Percentiles rank a stretch among this genome's conserved stretches.
phyloP scores from a whole-genome alignment of 257 asterid species.

The Rubia yunnanensis region DNA sequence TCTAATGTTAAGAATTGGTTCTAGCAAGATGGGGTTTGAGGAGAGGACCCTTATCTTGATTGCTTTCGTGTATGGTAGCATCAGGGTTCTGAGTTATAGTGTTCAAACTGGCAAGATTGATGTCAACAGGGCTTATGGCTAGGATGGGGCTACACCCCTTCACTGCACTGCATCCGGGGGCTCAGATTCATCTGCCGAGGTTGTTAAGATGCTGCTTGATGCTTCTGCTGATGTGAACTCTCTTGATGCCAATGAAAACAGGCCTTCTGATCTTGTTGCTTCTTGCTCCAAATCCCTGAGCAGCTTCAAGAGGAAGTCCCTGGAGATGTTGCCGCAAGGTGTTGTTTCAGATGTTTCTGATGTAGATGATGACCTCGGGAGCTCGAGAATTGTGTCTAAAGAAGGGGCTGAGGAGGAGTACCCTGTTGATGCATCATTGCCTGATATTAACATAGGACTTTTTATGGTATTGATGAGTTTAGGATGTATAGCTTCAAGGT shows the following conservation, averaged over 20 bases:
- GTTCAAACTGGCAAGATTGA: slow-evolving; percentile 43
- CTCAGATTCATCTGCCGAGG: slow-evolving; percentile 38
- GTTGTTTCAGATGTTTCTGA: slow-evolving; percentile 10
- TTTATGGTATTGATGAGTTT: slow-evolving; percentile 41
- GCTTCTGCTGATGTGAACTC: slow-evolving; percentile 43
- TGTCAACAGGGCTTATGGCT: slow-evolving; percentile 59
- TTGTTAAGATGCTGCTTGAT: slow-evolving; percentile 40
- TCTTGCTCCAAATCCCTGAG: slow-evolving; percentile 25
- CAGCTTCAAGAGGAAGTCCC: slow-evolving; percentile 29
- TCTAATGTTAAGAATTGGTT: slow-evolving; percentile 50
- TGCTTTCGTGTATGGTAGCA: slow-evolving; percentile 73
- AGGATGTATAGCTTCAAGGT: slow-evolving; percentile 50
- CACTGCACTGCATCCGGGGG: slow-evolving; percentile 87
- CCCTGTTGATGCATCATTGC: slow-evolving; percentile 47
- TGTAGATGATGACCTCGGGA: slow-evolving; percentile 29
- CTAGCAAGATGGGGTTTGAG: slow-evolving; percentile 64
- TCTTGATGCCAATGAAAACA: slow-evolving; percentile 49
- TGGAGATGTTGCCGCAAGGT: slow-evolving; percentile 63
- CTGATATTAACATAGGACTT: slow-evolving; percentile 39
- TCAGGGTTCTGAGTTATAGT: slow-evolving; percentile 43
- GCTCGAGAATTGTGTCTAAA: slow-evolving; percentile 5
- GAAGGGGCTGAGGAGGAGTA: slow-evolving; percentile 61
- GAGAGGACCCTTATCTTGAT: slow-evolving; percentile 71
- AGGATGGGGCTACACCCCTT: slow-evolving; percentile 73
- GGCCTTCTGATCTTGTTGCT: slow-evolving; percentile 54